These are phyloP conservation scores for Exophiala sp. DNA, from an alignment of 2,329 filamentous ascomycete genomes.

Conservation along the genomic window DNA sequence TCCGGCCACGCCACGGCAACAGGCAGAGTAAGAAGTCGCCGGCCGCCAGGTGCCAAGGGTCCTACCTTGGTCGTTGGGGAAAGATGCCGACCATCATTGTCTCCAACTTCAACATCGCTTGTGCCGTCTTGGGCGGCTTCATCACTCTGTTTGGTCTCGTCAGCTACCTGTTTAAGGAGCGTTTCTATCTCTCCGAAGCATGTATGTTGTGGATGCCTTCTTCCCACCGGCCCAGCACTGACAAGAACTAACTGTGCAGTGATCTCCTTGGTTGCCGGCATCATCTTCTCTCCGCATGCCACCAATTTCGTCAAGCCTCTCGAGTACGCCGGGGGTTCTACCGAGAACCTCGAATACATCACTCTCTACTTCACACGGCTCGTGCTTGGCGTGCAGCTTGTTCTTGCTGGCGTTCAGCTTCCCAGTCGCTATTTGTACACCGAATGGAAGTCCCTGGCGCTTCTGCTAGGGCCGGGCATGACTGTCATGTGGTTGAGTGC, in stretches of 20 bases:
- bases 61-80: not conserved
- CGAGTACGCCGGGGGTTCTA: conserved; percentile 61
- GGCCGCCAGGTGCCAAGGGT: too few relatives aligned
- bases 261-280: conserved; percentile 72
- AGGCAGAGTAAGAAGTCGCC: too few relatives aligned
- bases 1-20: too few relatives aligned
- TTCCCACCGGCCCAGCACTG: not conserved
- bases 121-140: conserved; percentile 76
- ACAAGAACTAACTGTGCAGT: conserved; percentile 36
- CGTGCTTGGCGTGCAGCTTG: conserved; percentile 83
- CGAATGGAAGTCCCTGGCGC: conserved; percentile 69
- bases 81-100: conserved; percentile 58
- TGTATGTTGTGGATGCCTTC: conserved; percentile 49
- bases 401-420: conserved; percentile 80
- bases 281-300: conserved; percentile 71
- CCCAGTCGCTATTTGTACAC: conserved; percentile 72
- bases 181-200: conserved; percentile 84
- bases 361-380: conserved; percentile 81
- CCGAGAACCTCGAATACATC: conserved; percentile 59
- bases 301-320: conserved; percentile 69
- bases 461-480: conserved; percentile 81
- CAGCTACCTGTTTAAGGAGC: conserved; percentile 83
- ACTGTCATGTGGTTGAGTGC: conserved; percentile 77
- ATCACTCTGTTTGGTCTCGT: conserved; percentile 86
- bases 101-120: conserved; percentile 77